Evolutionary conservation across 768 basidiomycete species (phyloP).

Genomic region (Russula foetens): DNA sequence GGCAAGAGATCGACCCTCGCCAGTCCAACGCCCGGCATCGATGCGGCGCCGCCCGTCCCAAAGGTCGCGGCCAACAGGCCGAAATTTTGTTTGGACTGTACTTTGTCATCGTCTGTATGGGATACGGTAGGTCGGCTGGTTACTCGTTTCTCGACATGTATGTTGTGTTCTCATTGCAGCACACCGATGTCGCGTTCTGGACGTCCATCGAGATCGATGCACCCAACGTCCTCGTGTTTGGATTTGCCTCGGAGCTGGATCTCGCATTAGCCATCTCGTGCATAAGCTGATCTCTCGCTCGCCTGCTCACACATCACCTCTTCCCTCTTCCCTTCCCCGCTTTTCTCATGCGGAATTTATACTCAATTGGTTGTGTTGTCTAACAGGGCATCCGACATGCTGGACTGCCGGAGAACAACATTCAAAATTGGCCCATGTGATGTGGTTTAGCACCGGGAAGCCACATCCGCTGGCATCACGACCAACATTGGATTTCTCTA

Average conservation of each 20-base stretch:
- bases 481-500: not conserved
- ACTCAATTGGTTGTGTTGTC: not conserved
- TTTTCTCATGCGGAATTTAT: too few species aligned
- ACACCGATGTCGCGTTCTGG: not conserved
- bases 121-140: not conserved
- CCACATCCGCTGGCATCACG: not conserved
- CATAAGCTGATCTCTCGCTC: not conserved
- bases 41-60: not conserved
- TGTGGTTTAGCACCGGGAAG: conserved; percentile 6
- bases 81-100: conserved; percentile 8
- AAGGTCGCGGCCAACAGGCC: not conserved
- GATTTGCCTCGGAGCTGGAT: not conserved
- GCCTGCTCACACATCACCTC: too few species aligned
- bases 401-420: not conserved
- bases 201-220: not conserved
- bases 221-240: not conserved
- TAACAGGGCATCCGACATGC: not conserved
- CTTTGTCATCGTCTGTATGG: conserved; percentile 7
- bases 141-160: conserved; percentile 11
- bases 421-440: not conserved
- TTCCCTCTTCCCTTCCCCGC: too few species aligned
- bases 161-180: not conserved
- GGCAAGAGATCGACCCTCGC: not conserved
- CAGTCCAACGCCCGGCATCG: not conserved
- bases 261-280: not conserved